Conservation (phyloP, 2,329 filamentous ascomycete genomes). For the Graphiopsis chlorocephala region DNA sequence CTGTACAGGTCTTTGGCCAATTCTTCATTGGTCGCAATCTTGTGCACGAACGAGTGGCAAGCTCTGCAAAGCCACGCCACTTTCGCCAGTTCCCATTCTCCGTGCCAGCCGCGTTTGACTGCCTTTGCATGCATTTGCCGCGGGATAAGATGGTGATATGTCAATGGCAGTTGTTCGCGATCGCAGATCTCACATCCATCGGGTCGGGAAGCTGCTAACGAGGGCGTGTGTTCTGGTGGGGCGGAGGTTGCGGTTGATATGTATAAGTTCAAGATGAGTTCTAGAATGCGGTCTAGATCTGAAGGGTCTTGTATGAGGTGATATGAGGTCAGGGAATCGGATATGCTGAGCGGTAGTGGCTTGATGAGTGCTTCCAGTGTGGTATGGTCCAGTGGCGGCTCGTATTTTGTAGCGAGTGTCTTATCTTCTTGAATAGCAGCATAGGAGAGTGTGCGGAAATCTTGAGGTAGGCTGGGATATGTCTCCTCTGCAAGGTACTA, state of each 20-base stretch:
- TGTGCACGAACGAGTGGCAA: slow-evolving; percentile 80
- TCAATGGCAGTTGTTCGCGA: slow-evolving; percentile 70
- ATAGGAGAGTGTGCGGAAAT: slow-evolving; percentile 63
- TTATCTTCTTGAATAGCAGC: slow-evolving; percentile 51
- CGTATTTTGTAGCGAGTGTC: slow-evolving; percentile 54
- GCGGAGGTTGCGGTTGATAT: slow-evolving; percentile 56
- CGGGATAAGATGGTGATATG: slow-evolving; percentile 87
- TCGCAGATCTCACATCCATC: slow-evolving; percentile 72
- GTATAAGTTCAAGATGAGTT: slow-evolving; percentile 63
- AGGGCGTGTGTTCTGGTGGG: slow-evolving; percentile 60
- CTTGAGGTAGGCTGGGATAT: slow-evolving; percentile 62
- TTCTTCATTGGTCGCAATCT: slow-evolving; percentile 72
- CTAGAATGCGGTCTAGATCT: slow-evolving; percentile 55
- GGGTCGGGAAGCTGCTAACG: slow-evolving; percentile 46
- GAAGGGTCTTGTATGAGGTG: slow-evolving; percentile 53
- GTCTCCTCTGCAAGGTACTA: slow-evolving; percentile 69
- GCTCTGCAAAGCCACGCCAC: slow-evolving; percentile 85
- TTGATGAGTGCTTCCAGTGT: slow-evolving; percentile 48
- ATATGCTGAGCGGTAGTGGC: slow-evolving; percentile 57
- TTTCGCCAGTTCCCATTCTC: slow-evolving; percentile 68
- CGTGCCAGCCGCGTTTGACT: slow-evolving; percentile 75
- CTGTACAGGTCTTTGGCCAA: slow-evolving; percentile 71
- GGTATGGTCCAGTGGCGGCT: slow-evolving; percentile 47
- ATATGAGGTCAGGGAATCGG: slow-evolving; percentile 69
- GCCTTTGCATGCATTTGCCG: slow-evolving; percentile 72